Percentiles rank a stretch among this genome's conserved stretches.
phyloP scores from a whole-genome alignment of 805 yeast genomes.

The Diddensiella santjacobensis region DNA sequence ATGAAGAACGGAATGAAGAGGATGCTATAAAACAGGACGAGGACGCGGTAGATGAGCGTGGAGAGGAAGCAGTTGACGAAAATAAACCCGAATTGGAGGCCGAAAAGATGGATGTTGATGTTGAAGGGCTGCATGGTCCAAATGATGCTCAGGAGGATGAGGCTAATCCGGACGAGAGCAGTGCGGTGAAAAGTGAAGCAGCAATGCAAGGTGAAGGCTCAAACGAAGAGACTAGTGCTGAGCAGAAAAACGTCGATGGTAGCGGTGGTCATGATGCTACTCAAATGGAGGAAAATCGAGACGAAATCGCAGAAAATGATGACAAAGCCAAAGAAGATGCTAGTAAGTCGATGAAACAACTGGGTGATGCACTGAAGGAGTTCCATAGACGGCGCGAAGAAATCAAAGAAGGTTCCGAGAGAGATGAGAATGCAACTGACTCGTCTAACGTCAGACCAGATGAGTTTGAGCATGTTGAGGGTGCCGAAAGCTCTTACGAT shows the following conservation, averaged over 20 bases:
- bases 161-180: conserved; percentile 33
- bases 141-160: conserved; percentile 63
- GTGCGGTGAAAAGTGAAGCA: conserved; percentile 31
- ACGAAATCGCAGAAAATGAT: conserved; percentile 57
- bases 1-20: conserved; percentile 22
- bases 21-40: conserved; percentile 12
- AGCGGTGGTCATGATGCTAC: conserved; percentile 59
- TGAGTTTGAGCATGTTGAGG: conserved; percentile 52
- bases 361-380: conserved; percentile 89
- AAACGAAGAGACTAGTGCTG: conserved; percentile 71
- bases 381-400: conserved; percentile 88
- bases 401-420: conserved; percentile 60
- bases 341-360: conserved; percentile 66
- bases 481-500: conserved; percentile 66
- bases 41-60: conserved; percentile 1
- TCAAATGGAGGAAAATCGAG: conserved; percentile 34
- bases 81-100: conserved; percentile 30
- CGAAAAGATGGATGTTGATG: conserved; percentile 42
- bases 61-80: too few relatives aligned
- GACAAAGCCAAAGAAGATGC: conserved; percentile 41
- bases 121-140: conserved; percentile 71
- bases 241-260: conserved; percentile 54
- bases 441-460: conserved; percentile 57
- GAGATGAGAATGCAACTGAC: conserved; percentile 40
- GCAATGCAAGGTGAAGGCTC: conserved; percentile 51